Percentiles rank a stretch among this genome's conserved stretches.
These are phyloP conservation scores for Chrysosporium keratinophilum DNA, from an alignment of 2,329 filamentous ascomycete species.

Conservation along the genomic window DNA sequence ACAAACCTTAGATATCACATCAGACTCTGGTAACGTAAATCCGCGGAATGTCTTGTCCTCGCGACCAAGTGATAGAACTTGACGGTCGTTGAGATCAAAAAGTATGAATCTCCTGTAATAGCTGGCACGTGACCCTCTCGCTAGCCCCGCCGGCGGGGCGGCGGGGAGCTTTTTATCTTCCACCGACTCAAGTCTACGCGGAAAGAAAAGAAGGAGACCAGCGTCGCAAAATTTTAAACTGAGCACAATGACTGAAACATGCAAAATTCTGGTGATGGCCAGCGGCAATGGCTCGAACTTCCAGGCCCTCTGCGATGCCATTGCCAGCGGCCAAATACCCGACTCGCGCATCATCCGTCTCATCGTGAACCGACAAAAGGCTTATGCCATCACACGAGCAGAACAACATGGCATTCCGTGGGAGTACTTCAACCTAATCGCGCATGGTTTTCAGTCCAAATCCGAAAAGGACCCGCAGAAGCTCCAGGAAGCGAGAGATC, in stretches of 20 bases:
- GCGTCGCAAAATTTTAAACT: no score
- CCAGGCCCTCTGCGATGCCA: conserved; percentile 61
- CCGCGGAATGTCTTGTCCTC: no score
- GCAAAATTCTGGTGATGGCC: conserved; percentile 2
- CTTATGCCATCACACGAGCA: conserved; percentile 55
- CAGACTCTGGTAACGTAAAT: no score
- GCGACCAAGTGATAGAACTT: no score
- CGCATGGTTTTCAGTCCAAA: conserved; percentile 25
- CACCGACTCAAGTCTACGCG: no score
- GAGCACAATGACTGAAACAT: neutral
- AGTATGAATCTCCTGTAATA: no score
- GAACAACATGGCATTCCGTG: conserved; percentile 54
- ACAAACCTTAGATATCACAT: no score
- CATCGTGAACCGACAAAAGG: conserved; percentile 55
- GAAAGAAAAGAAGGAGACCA: no score
- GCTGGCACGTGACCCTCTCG: no score
- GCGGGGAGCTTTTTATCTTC: no score
- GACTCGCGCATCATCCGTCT: conserved; percentile 50
- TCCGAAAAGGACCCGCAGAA: conserved; percentile 58
- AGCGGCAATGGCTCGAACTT: conserved; percentile 63
- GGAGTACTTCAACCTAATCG: conserved; percentile 68
- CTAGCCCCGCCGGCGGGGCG: no score
- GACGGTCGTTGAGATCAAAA: no score
- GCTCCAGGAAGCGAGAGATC: conserved; percentile 45
- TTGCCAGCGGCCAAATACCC: conserved; percentile 40